Percentiles rank a stretch among this genome's conserved stretches.
Conservation (phyloP, 176 grass and related monocot species). For the Bolboschoenus planiculmis region DNA sequence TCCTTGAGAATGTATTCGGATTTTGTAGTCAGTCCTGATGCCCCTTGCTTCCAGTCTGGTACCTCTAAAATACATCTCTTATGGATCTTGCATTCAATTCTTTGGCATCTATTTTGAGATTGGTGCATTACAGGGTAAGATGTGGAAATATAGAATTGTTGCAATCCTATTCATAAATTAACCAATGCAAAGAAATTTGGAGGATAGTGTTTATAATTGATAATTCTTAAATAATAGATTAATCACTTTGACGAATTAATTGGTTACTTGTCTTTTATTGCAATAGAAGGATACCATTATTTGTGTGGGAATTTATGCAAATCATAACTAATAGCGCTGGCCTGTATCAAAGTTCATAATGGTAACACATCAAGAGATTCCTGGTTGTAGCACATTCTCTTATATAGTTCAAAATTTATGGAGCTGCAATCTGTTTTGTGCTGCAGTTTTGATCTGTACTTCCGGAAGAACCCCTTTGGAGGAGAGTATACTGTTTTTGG, state of each 20-base stretch:
- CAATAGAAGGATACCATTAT: background rate
- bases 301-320: background rate
- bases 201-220: too few relatives aligned
- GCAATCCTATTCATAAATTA: too few relatives aligned
- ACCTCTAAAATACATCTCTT: too few relatives aligned
- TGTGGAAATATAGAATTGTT: too few relatives aligned
- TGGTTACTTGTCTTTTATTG: background rate
- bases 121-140: too few relatives aligned
- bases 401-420: background rate
- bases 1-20: too few relatives aligned
- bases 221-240: background rate
- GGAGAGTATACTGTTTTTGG: constrained; percentile 47
- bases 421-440: background rate
- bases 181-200: too few relatives aligned
- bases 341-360: background rate
- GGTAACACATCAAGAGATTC: background rate
- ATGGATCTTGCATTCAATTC: too few relatives aligned
- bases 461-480: constrained; percentile 40
- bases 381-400: background rate
- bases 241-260: background rate
- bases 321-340: background rate
- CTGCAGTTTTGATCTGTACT: constrained; percentile 47
- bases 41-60: too few relatives aligned
- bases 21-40: too few relatives aligned
- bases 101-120: too few relatives aligned